These are phyloP conservation scores for Suillus subalutaceus DNA, from an alignment of 768 basidiomycete species.

Conservation along the genomic window DNA sequence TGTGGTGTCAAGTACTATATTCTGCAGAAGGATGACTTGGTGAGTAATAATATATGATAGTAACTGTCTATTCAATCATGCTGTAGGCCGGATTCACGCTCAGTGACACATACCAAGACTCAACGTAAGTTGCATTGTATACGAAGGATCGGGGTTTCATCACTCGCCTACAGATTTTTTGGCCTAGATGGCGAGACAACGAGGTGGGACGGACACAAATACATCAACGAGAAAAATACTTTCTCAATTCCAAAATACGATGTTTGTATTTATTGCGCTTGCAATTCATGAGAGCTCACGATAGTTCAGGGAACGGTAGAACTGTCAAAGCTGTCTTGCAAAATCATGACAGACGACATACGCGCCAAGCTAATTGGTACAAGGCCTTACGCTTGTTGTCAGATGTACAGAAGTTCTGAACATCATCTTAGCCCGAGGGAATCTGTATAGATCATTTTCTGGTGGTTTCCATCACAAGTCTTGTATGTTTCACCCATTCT, in stretches of 20 bases:
- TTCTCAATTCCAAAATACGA: conserved; percentile 11
- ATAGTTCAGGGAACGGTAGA: conserved; percentile 18
- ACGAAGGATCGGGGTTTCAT: background rate
- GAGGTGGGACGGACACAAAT: conserved; percentile 17
- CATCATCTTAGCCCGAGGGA: conserved; percentile 16
- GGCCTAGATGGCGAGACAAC: conserved; percentile 1
- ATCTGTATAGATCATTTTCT: conserved; percentile 13
- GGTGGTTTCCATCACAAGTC: conserved; percentile 19
- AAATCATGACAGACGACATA: conserved; percentile 14
- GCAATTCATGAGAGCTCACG: background rate
- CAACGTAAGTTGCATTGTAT: background rate
- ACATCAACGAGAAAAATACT: background rate
- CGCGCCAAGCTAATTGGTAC: conserved; percentile 15
- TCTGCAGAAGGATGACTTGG: background rate
- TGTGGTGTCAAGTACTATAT: conserved; percentile 7
- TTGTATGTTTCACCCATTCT: conserved; percentile 15
- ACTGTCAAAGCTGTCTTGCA: conserved; percentile 13
- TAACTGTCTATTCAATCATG: background rate
- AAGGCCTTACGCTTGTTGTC: background rate
- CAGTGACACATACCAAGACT: no score
- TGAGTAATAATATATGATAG: background rate
- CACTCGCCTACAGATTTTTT: background rate
- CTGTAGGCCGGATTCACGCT: conserved; percentile 3
- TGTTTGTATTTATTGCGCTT: background rate
- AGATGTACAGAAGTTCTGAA: background rate